Evolutionary conservation across 176 grass and related monocot genomes (phyloP).

Genomic region (Poa pratensis): DNA sequence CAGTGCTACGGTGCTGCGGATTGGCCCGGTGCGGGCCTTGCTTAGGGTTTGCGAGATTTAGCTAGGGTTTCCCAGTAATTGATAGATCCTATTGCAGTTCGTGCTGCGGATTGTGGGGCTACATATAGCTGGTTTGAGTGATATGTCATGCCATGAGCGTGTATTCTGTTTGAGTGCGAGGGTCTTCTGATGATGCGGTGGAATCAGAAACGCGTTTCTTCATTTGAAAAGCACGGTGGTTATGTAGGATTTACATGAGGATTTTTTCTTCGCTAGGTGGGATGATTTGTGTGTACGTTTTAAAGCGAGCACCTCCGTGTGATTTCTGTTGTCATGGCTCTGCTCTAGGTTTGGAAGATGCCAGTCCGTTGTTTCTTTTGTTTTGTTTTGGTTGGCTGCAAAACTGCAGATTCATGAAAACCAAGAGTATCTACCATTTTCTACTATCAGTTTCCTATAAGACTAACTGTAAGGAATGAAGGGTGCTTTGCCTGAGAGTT

Average conservation of each 20-base stretch:
- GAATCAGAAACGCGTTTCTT: neutral
- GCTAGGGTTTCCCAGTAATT: neutral
- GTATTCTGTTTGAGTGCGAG: neutral
- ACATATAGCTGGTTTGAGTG: neutral
- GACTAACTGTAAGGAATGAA: neutral
- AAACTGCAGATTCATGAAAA: neutral
- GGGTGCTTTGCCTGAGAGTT: neutral
- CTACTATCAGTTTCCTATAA: neutral
- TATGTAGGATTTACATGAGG: neutral
- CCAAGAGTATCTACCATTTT: neutral
- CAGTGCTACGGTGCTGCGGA: neutral
- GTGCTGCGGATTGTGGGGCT: conserved; percentile 14
- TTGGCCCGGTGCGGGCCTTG: no score
- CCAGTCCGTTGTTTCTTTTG: neutral
- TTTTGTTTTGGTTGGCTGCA: neutral
- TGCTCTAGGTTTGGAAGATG: neutral
- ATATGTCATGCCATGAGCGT: neutral
- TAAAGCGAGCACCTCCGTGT: neutral
- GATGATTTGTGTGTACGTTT: neutral
- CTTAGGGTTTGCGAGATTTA: conserved; percentile 19
- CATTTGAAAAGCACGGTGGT: neutral
- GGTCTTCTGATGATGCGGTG: neutral
- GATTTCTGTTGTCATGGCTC: neutral
- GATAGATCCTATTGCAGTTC: neutral
- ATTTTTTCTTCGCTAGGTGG: neutral